Evolutionary conservation across 345 rosid species (phyloP), one percentile per base, ranked within the genome.

Genomic region (Rhodomyrtus tomentosa): DNA sequence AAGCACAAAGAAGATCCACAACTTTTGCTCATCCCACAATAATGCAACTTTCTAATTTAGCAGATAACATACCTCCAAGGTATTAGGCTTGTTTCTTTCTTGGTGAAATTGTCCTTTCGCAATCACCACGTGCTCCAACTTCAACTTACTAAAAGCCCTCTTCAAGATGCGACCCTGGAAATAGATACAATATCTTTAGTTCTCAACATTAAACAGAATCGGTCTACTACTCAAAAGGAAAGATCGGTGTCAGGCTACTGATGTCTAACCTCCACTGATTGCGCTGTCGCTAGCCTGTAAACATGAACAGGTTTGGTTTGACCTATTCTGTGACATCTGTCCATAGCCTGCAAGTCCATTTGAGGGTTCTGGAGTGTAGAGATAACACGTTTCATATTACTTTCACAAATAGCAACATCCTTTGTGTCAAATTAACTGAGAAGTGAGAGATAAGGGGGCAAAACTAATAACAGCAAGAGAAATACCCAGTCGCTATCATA

Each of bases 271-370:
- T 97, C 99, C 45, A 97, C 84, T 10, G 99, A 97, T 85, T 92
- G 98, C 54, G 98, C 98, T 2, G 99, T 93, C 29, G 95, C 92
- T 86, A 97, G 98, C 89, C 99, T 92, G 88, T 95, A 97, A 87
- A 97, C 99, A 89, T 97, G 99, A 89, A 97, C 99, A 80, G 99
- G 98, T 88, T 97, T 97, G 40, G 99, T 97, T 90, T 97, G 99
- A n/a, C 99, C 99, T 58, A 97, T 95, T 88, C 99, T 92, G 84
- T 97, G 99, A 91, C 99, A 97, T 89, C 99, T 91, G 87, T 97
- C 99, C 99, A 97, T 97, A 85, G 99, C 99, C 91, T 97, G 99
- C 84, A 95, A 90, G 90, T 95, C 99, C 96, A 96, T 94, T 90
- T 97, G 99, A 50, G 99, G 99, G 84, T 97, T 97, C 99, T 97